These are phyloP conservation scores for Colletotrichum sp. DNA, from an alignment of 2,329 filamentous ascomycete genomes.

Conservation along the genomic window DNA sequence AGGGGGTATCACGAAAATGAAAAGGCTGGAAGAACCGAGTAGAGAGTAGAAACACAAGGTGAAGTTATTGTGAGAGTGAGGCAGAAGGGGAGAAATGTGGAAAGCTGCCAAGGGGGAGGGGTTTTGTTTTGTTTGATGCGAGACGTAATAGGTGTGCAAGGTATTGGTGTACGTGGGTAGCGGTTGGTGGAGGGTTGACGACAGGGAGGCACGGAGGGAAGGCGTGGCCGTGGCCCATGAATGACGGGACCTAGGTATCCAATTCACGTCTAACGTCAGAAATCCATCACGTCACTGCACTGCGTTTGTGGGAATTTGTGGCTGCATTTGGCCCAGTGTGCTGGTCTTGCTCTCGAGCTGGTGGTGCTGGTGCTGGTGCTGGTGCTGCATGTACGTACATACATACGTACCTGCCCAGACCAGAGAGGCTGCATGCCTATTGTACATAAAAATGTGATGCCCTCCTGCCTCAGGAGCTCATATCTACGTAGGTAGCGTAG, in stretches of 20 bases:
- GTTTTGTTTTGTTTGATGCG: constrained; percentile 21
- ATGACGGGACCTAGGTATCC: background rate
- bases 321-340: constrained; percentile 12
- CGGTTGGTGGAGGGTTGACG: constrained; percentile 1
- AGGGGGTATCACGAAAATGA: constrained; percentile 13
- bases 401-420: background rate
- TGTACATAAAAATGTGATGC: background rate
- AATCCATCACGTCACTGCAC: constrained; percentile 25
- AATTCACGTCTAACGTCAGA: constrained; percentile 8
- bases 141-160: background rate
- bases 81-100: background rate
- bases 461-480: background rate
- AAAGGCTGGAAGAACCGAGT: constrained; percentile 22
- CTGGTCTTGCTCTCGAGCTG: background rate
- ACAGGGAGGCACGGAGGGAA: background rate
- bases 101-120: constrained; percentile 12
- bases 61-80: constrained; percentile 8
- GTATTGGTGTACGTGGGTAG: background rate
- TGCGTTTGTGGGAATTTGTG: constrained; percentile 17
- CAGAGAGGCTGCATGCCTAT: background rate
- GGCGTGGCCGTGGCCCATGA: background rate
- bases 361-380: background rate
- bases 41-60: background rate
- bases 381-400: background rate
- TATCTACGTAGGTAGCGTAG: background rate